Conservation (phyloP, 306 rosid genomes). For the Lathyrus sativus region DNA sequence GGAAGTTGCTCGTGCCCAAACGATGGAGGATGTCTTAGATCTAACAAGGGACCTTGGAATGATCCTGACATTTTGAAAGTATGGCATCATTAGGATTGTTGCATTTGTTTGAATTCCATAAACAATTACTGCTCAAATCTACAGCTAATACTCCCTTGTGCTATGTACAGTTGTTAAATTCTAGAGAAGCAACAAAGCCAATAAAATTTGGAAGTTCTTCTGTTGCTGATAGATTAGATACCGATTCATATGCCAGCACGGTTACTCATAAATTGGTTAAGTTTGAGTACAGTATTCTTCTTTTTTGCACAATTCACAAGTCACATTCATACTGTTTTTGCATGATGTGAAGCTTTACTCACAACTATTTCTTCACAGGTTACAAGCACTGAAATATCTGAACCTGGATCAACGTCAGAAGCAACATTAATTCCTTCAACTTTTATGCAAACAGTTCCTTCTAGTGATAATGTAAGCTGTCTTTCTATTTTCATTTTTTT, state of each 20-base stretch:
- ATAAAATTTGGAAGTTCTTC: conserved; percentile 48
- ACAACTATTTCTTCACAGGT: conserved; percentile 51
- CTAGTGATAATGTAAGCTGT: conserved; percentile 56
- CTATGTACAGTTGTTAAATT: conserved; percentile 63
- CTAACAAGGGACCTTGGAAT: conserved; percentile 96
- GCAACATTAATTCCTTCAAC: conserved; percentile 50
- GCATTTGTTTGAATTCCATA: conserved; percentile 17
- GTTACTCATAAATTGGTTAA: conserved; percentile 47
- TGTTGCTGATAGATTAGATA: conserved; percentile 44
- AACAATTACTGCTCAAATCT: conserved; percentile 27
- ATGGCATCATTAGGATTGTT: conserved; percentile 43
- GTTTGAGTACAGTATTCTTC: conserved; percentile 13
- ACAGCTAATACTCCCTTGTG: conserved; percentile 37
- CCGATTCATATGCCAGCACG: conserved; percentile 54
- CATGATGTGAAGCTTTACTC: conserved; percentile 6
- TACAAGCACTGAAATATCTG: conserved; percentile 50
- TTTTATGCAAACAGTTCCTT: conserved; percentile 43
- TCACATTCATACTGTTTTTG: conserved; percentile 33
- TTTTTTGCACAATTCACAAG: conserved; percentile 32
- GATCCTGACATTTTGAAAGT: conserved; percentile 84
- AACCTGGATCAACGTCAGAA: conserved; percentile 53
- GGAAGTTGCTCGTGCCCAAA: conserved; percentile 87
- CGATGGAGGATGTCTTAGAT: conserved; percentile 87
- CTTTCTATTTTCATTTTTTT: conserved; percentile 26
- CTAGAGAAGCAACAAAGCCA: conserved; percentile 58